Evolutionary conservation across 345 rosid species (phyloP).

Genomic region (Murraya paniculata): DNA sequence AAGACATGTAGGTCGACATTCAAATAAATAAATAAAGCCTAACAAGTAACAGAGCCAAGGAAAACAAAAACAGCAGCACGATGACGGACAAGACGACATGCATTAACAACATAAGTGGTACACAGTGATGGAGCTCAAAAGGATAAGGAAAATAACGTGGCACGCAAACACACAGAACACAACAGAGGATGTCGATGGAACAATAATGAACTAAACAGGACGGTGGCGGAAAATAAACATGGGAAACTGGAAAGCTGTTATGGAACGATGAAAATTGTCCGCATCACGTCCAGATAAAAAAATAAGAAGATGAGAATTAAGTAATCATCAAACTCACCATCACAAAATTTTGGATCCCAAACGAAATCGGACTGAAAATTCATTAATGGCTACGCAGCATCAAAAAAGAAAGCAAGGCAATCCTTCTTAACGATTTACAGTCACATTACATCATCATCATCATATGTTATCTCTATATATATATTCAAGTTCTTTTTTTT

Average conservation of each 20-base stretch:
- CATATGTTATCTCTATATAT: conserved; percentile 4
- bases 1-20: too few relatives aligned
- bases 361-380: conserved; percentile 45
- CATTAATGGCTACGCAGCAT: conserved; percentile 50
- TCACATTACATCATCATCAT: conserved; percentile 33
- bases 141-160: conserved; percentile 11
- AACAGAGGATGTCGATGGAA: not conserved
- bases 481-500: not conserved
- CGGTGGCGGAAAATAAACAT: not conserved
- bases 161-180: conserved; percentile 8
- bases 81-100: conserved; percentile 3
- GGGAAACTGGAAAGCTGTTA: conserved; percentile 1
- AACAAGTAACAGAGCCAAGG: not conserved
- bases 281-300: not conserved
- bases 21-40: not conserved
- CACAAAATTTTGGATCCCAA: conserved; percentile 26
- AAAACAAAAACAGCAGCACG: not conserved
- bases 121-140: not conserved
- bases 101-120: not conserved
- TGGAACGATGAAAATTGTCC: not conserved
- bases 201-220: too few relatives aligned
- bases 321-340: conserved; percentile 37
- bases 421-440: conserved; percentile 48
- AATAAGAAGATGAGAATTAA: not conserved
- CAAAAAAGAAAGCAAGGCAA: conserved; percentile 20